Evolutionary conservation across 2,329 filamentous ascomycete genomes (phyloP).

Genomic region (Fusarium begoniae): DNA sequence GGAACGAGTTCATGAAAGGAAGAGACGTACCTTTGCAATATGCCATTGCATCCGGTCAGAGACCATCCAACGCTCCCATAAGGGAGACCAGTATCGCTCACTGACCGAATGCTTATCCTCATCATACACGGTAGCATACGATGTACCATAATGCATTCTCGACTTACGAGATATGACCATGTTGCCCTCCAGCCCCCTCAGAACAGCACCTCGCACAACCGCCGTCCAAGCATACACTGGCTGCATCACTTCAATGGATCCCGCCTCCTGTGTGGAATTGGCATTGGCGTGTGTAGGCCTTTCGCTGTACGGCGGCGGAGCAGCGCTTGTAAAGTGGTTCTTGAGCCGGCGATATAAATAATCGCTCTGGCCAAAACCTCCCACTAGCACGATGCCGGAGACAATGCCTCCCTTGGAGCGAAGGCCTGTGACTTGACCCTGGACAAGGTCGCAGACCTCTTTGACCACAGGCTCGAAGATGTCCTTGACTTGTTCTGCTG

Average conservation of each 20-base stretch:
- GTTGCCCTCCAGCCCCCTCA: constrained; percentile 78
- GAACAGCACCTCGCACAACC: constrained; percentile 79
- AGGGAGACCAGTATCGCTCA: constrained; percentile 80
- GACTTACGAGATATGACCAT: constrained; percentile 81
- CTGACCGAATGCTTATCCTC: constrained; percentile 76
- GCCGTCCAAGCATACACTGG: constrained; percentile 85
- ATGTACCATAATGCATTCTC: constrained; percentile 81
- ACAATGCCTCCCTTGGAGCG: constrained; percentile 69
- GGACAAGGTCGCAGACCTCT: constrained; percentile 73
- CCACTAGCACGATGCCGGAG: constrained; percentile 81
- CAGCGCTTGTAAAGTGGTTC: constrained; percentile 69
- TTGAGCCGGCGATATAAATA: constrained; percentile 79
- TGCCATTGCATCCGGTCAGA: constrained; percentile 88
- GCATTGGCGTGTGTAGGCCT: constrained; percentile 71
- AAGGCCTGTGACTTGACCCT: constrained; percentile 72
- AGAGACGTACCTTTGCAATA: constrained; percentile 72
- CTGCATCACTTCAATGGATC: constrained; percentile 81
- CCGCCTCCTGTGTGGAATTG: constrained; percentile 56
- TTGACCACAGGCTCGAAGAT: constrained; percentile 81
- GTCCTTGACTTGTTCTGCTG: constrained; percentile 72
- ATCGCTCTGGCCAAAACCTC: constrained; percentile 82
- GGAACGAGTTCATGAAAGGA: background rate
- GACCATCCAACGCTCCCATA: constrained; percentile 88
- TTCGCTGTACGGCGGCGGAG: constrained; percentile 72
- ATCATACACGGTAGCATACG: constrained; percentile 83